Evolutionary conservation across 805 yeast genomes (phyloP), one percentile per base, ranked within the genome.

Genomic region (Alloascoidea africana): DNA sequence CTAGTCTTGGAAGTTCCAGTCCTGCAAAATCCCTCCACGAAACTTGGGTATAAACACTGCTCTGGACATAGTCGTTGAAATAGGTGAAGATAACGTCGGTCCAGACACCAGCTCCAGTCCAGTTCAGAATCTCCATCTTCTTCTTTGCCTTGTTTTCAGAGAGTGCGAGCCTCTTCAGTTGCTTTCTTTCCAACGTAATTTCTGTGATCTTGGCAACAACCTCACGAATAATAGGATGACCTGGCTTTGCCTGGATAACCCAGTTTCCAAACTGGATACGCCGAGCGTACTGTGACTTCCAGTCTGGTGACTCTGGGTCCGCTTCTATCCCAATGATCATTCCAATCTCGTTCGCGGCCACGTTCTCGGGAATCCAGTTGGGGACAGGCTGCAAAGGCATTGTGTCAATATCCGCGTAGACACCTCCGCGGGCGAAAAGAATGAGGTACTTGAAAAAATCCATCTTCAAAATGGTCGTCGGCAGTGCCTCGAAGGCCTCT

Each of bases 101-200:
- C 74, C 87, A 91, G 16, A 85, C 73, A 1, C 94, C 97, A 0
- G 97, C 95, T 0, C 98, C 98, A 0, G 97, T 84, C 95, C 95
- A 84, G 50, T 79, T 70, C 93, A 85, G 83, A 38, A 85, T 70
- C 51, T 79, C 86, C 15, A 76, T 76, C 4, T 93, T 94, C 5
- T 64, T 58, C 44, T 77, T 77, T 46, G 72, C 70, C 3, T 82
- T 77, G 35, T 65, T 58, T 0, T 71, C 59, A 37, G 62, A 56
- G 8, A 23, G 30, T 0, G 53, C 51, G 39, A 82, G 59, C 2
- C 52, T 51, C 1, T 75, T 75, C n/a, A 57, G 55, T 14, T 49
- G 42, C 43, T 68, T 58, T 41, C 77, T 68, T 19, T 68, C 55
- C 27, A 83, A 58, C 0, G 97, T 89, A 16, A 72, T 66, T 32